These are phyloP conservation scores for Cytospora mali DNA, from an alignment of 2,329 filamentous ascomycete species.

Conservation along the genomic window DNA sequence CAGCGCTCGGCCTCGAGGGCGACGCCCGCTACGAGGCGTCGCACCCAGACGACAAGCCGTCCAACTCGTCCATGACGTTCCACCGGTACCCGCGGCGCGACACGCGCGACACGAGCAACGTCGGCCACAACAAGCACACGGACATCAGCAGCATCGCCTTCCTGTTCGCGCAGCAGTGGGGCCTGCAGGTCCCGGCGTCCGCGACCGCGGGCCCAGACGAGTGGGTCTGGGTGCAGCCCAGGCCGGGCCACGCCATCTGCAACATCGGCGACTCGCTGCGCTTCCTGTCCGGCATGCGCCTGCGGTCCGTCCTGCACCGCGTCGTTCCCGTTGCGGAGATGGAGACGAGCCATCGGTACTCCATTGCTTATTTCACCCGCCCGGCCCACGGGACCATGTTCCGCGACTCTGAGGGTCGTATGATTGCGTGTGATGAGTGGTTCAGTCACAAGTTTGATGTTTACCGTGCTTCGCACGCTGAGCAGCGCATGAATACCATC, in stretches of 20 bases:
- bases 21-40: neutral
- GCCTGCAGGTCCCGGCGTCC: constrained; percentile 52
- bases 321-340: constrained; percentile 52
- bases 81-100: neutral
- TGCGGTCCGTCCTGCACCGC: constrained; percentile 60
- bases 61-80: constrained; percentile 1
- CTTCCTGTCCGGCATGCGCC: constrained; percentile 54
- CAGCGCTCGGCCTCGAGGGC: neutral
- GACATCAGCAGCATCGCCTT: constrained; percentile 58
- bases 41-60: neutral
- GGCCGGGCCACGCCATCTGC: constrained; percentile 54
- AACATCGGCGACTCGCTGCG: constrained; percentile 62
- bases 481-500: constrained; percentile 32
- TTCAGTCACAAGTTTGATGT: constrained; percentile 55
- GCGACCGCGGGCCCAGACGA: constrained; percentile 43
- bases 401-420: constrained; percentile 55
- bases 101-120: neutral
- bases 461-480: constrained; percentile 49
- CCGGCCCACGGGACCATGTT: constrained; percentile 60
- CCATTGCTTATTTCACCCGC: constrained; percentile 60
- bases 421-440: constrained; percentile 56
- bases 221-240: constrained; percentile 51
- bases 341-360: constrained; percentile 56
- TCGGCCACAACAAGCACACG: constrained; percentile 59
- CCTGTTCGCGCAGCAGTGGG: constrained; percentile 59